Base-by-base conservation (phyloP, 2,329 filamentous ascomycete species). In the Exophiala xenobiotica region DNA sequence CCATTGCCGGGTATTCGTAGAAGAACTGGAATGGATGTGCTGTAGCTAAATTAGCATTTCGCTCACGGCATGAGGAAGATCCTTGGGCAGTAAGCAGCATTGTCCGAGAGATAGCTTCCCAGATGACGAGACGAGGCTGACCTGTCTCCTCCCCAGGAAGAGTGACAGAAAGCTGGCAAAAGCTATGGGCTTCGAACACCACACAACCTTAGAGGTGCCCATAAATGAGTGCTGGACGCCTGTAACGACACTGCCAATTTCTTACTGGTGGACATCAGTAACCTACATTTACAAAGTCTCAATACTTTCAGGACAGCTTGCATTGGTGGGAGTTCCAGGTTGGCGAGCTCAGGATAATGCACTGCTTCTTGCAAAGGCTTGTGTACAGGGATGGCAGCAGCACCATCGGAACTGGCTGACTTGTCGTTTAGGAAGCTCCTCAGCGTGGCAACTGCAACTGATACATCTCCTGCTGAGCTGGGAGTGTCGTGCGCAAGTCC, bases 1-100 rank as follows among this genome's bases (percentile, higher is more conserved):
- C 54, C 3, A 74, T 59, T 33, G 58, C 54, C 1, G 58, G 53
- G 18, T 58, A 29, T 22, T 53, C 54, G 14, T 56, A 45, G 24
- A 62, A 59, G 41, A 58, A 61, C 12, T 27, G 48, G 7, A 53
- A 31, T 7, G 31, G 47, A 39, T 54, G 43, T 20, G 49, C 55
- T 57, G 33, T 9, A 19, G 3, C 2, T 16, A 14, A 6, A 14
- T 46, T 20, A 52, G 18, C 24, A 42, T n/a, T n/a, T n/a, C n/a
- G n/a, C n/a, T n/a, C n/a, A n/a, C n/a, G n/a, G n/a, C n/a, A n/a
- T n/a, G n/a, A n/a, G n/a, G n/a, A n/a, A n/a, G n/a, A n/a, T n/a
- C n/a, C n/a, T n/a, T n/a, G n/a, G n/a, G n/a, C n/a, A n/a, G n/a
- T n/a, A n/a, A n/a, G n/a, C n/a, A n/a, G n/a, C n/a, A n/a, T n/a